A percentile compares a stretch with the other conserved stretches of the same genome.
These are phyloP conservation scores for Colletotrichum sp. DNA, from an alignment of 2,329 filamentous ascomycete species.

Conservation along the genomic window DNA sequence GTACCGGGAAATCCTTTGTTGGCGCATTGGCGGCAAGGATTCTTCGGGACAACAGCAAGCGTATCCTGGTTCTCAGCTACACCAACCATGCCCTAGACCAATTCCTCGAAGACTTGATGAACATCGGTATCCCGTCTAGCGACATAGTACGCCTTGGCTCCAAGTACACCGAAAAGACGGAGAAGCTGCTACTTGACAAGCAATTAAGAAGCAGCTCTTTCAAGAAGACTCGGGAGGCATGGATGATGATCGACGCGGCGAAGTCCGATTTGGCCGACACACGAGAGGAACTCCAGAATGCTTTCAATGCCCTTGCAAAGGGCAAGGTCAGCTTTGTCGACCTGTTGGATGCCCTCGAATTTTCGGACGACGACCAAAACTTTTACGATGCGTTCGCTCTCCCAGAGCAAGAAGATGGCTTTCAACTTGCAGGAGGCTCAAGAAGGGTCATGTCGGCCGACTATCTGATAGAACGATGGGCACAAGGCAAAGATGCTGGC, in stretches of 20 bases:
- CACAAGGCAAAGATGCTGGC: conserved; percentile 28
- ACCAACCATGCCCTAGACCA: conserved; percentile 74
- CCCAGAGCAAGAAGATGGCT: conserved; percentile 50
- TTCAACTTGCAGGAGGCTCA: conserved; percentile 46
- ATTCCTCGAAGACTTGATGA: conserved; percentile 67
- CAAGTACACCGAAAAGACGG: conserved; percentile 58
- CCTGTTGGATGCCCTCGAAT: conserved; percentile 52
- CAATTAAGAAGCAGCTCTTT: conserved; percentile 35
- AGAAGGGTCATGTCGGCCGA: conserved; percentile 46
- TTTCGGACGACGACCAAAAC: conserved; percentile 51
- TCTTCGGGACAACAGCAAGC: conserved; percentile 49
- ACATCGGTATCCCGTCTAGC: conserved; percentile 53
- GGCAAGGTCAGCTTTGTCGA: conserved; percentile 22
- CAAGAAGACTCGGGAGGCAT: conserved; percentile 35
- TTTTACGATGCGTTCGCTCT: conserved; percentile 64
- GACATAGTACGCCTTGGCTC: conserved; percentile 68
- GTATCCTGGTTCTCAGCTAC: conserved; percentile 69
- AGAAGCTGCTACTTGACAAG: conserved; percentile 48
- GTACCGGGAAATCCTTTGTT: conserved; percentile 78
- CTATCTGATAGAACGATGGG: conserved; percentile 61
- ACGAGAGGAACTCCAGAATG: conserved; percentile 29
- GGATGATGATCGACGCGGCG: conserved; percentile 45
- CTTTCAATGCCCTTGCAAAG: conserved; percentile 20
- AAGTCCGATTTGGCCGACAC: conserved; percentile 39
- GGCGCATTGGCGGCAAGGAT: conserved; percentile 67